Conservation (phyloP, 768 basidiomycete genomes). For the Tulasnella sp. region DNA sequence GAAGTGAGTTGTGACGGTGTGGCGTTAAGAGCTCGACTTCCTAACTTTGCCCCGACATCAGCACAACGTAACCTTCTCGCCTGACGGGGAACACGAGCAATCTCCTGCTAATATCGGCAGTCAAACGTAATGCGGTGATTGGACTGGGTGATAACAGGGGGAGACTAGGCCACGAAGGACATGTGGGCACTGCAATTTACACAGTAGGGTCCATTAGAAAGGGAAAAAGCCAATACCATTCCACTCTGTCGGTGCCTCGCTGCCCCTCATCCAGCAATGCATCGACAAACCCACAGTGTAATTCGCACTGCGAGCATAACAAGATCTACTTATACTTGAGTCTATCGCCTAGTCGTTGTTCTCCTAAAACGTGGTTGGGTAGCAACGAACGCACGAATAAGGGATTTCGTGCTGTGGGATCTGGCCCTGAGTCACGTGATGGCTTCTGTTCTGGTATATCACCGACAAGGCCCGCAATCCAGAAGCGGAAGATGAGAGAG, state of each 20-base stretch:
- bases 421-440: background rate
- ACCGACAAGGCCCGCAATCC: constrained; percentile 7
- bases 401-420: background rate
- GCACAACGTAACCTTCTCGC: constrained; percentile 71
- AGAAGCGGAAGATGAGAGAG: background rate
- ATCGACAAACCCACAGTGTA: background rate
- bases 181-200: background rate
- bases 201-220: constrained; percentile 1
- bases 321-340: background rate
- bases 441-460: background rate
- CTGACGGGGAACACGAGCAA: constrained; percentile 51
- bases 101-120: background rate
- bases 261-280: background rate
- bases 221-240: background rate
- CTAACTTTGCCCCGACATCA: constrained; percentile 33
- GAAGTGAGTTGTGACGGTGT: constrained; percentile 30
- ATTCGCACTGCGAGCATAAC: background rate
- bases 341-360: background rate
- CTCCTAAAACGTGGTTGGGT: background rate
- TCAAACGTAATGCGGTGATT: background rate
- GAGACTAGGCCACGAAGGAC: too few species aligned
- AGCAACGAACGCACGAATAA: background rate
- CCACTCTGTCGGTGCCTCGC: background rate
- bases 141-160: background rate
- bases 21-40: background rate